Base-by-base conservation (phyloP, 495 filamentous ascomycete species). In the Parathielavia hyrcaniae region DNA sequence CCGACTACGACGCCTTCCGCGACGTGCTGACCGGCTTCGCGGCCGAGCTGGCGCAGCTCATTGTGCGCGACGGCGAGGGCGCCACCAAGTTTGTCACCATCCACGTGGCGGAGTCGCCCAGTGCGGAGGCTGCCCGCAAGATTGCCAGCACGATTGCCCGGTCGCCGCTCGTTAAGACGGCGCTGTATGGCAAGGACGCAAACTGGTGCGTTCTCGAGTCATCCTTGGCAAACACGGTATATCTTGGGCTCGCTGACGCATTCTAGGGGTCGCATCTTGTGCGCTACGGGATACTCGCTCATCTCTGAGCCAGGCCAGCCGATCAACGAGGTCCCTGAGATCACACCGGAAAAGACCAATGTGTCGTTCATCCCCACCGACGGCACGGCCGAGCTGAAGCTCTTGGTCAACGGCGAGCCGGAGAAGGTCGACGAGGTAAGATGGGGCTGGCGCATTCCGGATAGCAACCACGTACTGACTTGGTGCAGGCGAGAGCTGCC, bases 61-160 rank as follows among this genome's bases (percentile, higher is more conserved):
- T 99, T 34, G 89, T 99, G 22, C 86, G 91, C 36, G 95, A 99
- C 69, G 93, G 95, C 64, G 93, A 99, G 73, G 93, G 93, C 53
- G 95, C 95, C 4, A 97, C 93, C 16, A 99, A 99, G 75, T 97
- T 97, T 70, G 90, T 99, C 47, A 96, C 88, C 11, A 87, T 98
- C 60, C 83, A 83, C n/a, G 87, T 98, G 36, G 80, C 77, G 32
- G 85, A 90, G 69, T 83, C 85, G 10, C 75, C 84, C 4, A 83
- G 82, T 60, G 83, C 86, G 61, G 73, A 79, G 36, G 85, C 80
- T 36, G 85, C 84, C 0, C 79, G 83, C 14, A 74, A 78, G 69
- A 83, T 97, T 55, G 95, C 92, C 20, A 85, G 83, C 52, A 89
- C 87, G 39, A 96, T 97, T 73, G 91, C 93, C n/a, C 83, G 87